Evolutionary conservation across 805 yeast genomes (phyloP).

Genomic region (Cyberlindnera americana): DNA sequence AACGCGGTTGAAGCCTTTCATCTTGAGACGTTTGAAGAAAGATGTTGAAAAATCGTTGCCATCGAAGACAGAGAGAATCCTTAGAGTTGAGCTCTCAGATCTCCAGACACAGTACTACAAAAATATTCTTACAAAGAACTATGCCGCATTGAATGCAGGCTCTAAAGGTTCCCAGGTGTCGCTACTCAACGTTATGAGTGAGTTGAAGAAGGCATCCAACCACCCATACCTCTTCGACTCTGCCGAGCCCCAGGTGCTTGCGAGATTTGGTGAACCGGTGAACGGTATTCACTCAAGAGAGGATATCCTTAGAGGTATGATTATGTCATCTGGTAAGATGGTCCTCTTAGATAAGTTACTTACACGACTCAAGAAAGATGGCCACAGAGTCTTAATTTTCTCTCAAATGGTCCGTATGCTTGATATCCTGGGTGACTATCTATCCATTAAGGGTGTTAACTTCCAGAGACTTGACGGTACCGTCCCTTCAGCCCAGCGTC

Average conservation of each 20-base stretch:
- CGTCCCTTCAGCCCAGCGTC: slow-evolving; percentile 87
- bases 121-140: slow-evolving; percentile 88
- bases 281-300: slow-evolving; percentile 58
- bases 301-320: slow-evolving; percentile 79
- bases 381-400: slow-evolving; percentile 92
- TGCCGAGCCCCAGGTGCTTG: slow-evolving; percentile 79
- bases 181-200: slow-evolving; percentile 87
- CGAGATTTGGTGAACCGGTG: slow-evolving; percentile 52
- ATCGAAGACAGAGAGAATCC: slow-evolving; percentile 89
- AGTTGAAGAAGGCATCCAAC: slow-evolving; percentile 92
- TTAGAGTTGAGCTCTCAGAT: slow-evolving; percentile 93
- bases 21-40: slow-evolving; percentile 87
- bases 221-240: slow-evolving; percentile 95
- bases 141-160: slow-evolving; percentile 87
- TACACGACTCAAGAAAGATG: slow-evolving; percentile 82
- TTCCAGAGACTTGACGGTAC: slow-evolving; percentile 97
- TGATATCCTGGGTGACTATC: slow-evolving; percentile 91
- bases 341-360: slow-evolving; percentile 87
- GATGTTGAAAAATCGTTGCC: slow-evolving; percentile 98
- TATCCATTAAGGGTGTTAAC: slow-evolving; percentile 78
- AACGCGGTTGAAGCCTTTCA: slow-evolving; percentile 82
- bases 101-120: slow-evolving; percentile 93
- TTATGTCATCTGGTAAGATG: slow-evolving; percentile 99
- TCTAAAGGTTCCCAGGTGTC: slow-evolving; percentile 75
- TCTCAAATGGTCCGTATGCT: slow-evolving; percentile 97